These are phyloP conservation scores for Canariomyces notabilis DNA, from an alignment of 2,329 filamentous ascomycete genomes.

Conservation along the genomic window DNA sequence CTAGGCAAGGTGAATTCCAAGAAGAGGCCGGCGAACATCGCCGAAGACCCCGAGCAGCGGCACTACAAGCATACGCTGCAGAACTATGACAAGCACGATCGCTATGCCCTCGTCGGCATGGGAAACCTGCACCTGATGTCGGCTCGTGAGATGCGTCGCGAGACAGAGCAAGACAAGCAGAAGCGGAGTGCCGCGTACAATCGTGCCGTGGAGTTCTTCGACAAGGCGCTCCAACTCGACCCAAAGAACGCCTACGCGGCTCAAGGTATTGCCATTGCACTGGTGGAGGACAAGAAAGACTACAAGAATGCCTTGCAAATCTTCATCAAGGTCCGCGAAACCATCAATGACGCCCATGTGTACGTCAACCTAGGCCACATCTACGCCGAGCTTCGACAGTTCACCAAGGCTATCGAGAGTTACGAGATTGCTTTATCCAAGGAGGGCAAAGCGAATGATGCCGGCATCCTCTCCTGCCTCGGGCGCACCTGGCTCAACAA, in stretches of 20 bases:
- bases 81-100: constrained; percentile 92
- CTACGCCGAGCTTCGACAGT: constrained; percentile 86
- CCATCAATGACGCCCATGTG: constrained; percentile 79
- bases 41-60: constrained; percentile 84
- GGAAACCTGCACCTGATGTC: constrained; percentile 84
- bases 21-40: constrained; percentile 73
- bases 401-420: constrained; percentile 84
- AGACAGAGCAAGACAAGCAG: constrained; percentile 83
- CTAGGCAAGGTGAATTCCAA: constrained; percentile 74
- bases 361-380: constrained; percentile 92
- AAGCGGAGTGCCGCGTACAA: constrained; percentile 83
- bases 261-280: constrained; percentile 88
- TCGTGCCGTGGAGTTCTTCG: constrained; percentile 95
- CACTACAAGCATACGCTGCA: constrained; percentile 96
- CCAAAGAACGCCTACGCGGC: constrained; percentile 93
- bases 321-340: constrained; percentile 85
- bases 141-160: constrained; percentile 89
- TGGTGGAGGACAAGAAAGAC: constrained; percentile 93
- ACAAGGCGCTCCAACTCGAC: constrained; percentile 93
- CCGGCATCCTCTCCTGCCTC: constrained; percentile 76
- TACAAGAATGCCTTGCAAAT: constrained; percentile 76
- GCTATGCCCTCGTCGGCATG: constrained; percentile 96
- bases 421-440: constrained; percentile 83
- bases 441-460: constrained; percentile 67
- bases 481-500: constrained; percentile 83